Conservation (phyloP, 805 yeast species). For the Blastobotrys robertii region DNA sequence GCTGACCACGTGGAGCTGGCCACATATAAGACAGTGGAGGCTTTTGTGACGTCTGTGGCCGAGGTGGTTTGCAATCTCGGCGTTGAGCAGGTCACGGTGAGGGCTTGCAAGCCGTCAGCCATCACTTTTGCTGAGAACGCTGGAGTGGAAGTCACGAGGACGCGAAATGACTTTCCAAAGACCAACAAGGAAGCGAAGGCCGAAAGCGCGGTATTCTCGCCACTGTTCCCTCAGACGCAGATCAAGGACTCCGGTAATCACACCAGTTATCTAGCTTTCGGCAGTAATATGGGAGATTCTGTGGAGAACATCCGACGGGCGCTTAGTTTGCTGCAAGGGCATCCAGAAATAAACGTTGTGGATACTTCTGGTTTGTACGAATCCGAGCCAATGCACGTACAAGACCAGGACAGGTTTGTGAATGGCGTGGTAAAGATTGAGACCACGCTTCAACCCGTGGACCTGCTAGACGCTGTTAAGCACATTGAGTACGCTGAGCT, state of each 20-base stretch:
- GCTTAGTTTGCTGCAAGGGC: slow-evolving; percentile 34
- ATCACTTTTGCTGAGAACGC: slow-evolving; percentile 81
- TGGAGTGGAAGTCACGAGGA: slow-evolving; percentile 65
- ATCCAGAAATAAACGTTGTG: slow-evolving; percentile 37
- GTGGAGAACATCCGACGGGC: slow-evolving; percentile 52
- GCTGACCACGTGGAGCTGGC: slow-evolving; percentile 61
- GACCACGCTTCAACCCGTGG: slow-evolving; percentile 58
- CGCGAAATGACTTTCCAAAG: slow-evolving; percentile 31
- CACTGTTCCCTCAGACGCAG: slow-evolving; percentile 18
- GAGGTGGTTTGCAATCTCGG: slow-evolving; percentile 39
- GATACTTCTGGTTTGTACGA: slow-evolving; percentile 71
- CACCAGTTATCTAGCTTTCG: slow-evolving; percentile 72
- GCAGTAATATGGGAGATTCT: slow-evolving; percentile 76
- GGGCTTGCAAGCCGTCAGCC: slow-evolving; percentile 81
- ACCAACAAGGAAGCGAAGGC: neutral
- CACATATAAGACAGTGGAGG: slow-evolving; percentile 87
- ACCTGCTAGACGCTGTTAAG: slow-evolving; percentile 52
- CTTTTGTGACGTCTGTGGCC: slow-evolving; percentile 67
- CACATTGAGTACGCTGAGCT: slow-evolving; percentile 67
- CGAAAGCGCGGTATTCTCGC: slow-evolving; percentile 29
- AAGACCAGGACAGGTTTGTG: slow-evolving; percentile 69
- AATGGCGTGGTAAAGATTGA: slow-evolving; percentile 69
- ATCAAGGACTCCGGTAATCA: slow-evolving; percentile 26
- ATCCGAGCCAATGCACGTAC: slow-evolving; percentile 86
- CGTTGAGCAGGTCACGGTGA: slow-evolving; percentile 39